phyloP scores from a whole-genome alignment of 257 asterid genomes.

The Avicennia marina region DNA sequence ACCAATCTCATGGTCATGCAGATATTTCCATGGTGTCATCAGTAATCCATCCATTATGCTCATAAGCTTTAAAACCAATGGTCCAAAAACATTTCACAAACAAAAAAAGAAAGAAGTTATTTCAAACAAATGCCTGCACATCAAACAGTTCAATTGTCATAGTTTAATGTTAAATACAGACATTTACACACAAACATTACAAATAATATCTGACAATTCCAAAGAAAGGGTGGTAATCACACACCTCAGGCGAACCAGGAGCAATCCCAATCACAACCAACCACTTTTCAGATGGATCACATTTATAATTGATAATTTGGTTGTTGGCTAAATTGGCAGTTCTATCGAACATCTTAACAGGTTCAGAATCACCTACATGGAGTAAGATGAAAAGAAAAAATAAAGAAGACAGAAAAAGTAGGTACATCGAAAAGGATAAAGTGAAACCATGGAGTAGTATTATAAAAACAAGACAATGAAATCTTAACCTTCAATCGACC shows the following conservation, averaged over 20 bases:
- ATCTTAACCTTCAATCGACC: constrained; percentile 86
- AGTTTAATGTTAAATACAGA: too few relatives aligned
- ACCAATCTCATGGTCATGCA: too few relatives aligned
- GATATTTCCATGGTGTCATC: too few relatives aligned
- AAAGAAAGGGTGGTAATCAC: constrained; percentile 12
- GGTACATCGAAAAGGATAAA: not conserved
- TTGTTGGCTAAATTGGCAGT: constrained; percentile 87
- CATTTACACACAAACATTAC: not conserved
- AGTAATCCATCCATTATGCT: too few relatives aligned
- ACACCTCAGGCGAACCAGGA: constrained; percentile 96
- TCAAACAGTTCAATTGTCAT: not conserved
- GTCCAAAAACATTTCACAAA: too few relatives aligned
- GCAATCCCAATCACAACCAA: constrained; percentile 96
- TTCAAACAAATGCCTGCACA: not conserved
- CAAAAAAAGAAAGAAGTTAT: not conserved
- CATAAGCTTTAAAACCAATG: not conserved
- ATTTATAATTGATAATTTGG: constrained; percentile 87
- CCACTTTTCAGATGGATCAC: constrained; percentile 99
- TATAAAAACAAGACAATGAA: constrained; percentile 4
- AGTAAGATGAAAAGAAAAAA: constrained; percentile 2
- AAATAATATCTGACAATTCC: not conserved
- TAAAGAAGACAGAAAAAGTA: constrained; percentile 11
- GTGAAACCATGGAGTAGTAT: not conserved
- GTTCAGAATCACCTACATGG: constrained; percentile 83
- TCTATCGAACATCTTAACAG: constrained; percentile 92